A percentile compares a stretch with the other conserved stretches of the same genome.
Conservation (phyloP, 345 rosid genomes). For the Citrus inodora region DNA sequence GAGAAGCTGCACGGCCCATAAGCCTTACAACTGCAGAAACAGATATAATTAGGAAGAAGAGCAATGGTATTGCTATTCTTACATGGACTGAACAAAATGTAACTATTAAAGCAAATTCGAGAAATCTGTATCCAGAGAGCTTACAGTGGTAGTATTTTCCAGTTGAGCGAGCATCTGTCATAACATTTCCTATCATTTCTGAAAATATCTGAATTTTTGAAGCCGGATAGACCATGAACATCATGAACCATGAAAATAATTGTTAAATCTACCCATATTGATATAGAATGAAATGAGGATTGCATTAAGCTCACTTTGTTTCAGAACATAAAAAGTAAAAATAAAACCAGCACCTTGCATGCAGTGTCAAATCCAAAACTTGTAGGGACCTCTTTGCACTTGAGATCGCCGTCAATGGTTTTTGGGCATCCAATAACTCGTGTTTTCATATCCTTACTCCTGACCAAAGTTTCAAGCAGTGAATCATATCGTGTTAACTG, state of each 20-base stretch:
- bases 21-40: slow-evolving; percentile 35
- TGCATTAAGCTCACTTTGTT: not conserved
- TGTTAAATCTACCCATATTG: not conserved
- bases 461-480: slow-evolving; percentile 24
- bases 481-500: not conserved
- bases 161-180: slow-evolving; percentile 47
- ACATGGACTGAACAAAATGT: not conserved
- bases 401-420: slow-evolving; percentile 98
- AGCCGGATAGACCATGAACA: not conserved
- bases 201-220: slow-evolving; percentile 31
- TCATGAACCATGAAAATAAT: not conserved
- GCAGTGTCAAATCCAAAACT: slow-evolving; percentile 51
- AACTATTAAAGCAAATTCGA: not conserved
- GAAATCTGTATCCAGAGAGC: slow-evolving; percentile 1
- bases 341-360: slow-evolving; percentile 32
- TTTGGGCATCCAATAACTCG: slow-evolving; percentile 96
- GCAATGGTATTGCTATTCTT: not conserved
- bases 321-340: not conserved
- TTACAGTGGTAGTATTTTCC: slow-evolving; percentile 49
- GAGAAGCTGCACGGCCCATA: slow-evolving; percentile 51
- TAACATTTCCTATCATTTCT: slow-evolving; percentile 45
- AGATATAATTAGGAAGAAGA: not conserved
- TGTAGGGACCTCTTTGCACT: slow-evolving; percentile 70
- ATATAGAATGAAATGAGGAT: not conserved
- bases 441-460: slow-evolving; percentile 80